Percentiles rank a stretch among this genome's conserved stretches.
Conservation (phyloP, 1,284 basidiomycete genomes). For the Malassezia japonica region DNA sequence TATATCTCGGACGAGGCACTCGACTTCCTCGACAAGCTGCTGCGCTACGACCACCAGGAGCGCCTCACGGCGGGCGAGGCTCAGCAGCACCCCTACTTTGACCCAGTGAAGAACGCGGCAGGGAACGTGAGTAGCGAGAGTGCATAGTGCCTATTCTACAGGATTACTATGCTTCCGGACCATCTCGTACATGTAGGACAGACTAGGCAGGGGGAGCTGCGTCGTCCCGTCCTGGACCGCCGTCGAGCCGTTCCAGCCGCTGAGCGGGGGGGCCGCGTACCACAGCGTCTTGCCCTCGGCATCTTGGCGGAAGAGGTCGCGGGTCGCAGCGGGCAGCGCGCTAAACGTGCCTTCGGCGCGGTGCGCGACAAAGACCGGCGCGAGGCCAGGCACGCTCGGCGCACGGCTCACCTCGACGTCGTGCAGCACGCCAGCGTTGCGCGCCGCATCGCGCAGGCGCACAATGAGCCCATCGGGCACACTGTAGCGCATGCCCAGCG, state of each 20-base stretch:
- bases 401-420: not conserved
- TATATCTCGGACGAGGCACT: conserved; percentile 71
- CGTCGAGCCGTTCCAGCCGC: conserved; percentile 13
- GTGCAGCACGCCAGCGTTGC: conserved; percentile 2
- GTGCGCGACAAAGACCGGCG: conserved; percentile 22
- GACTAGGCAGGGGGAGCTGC: conserved; percentile 3
- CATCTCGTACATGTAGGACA: conserved; percentile 3
- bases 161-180: not conserved
- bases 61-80: conserved; percentile 68
- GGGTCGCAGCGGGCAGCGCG: conserved; percentile 20
- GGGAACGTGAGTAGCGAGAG: not conserved
- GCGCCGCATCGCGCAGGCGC: conserved; percentile 12
- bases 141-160: not conserved
- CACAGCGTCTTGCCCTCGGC: conserved; percentile 28
- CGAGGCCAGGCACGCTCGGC: conserved; percentile 18
- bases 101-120: conserved; percentile 22
- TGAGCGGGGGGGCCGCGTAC: conserved; percentile 33
- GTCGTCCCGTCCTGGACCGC: conserved; percentile 8
- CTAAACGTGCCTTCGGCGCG: conserved; percentile 28
- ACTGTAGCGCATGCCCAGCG: not conserved
- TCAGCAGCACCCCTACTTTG: conserved; percentile 44
- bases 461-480: conserved; percentile 1
- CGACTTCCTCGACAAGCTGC: conserved; percentile 87
- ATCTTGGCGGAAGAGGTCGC: conserved; percentile 27
- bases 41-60: conserved; percentile 94